Evolutionary conservation across 768 basidiomycete genomes (phyloP).

Genomic region (Psilocybe cyanescens): DNA sequence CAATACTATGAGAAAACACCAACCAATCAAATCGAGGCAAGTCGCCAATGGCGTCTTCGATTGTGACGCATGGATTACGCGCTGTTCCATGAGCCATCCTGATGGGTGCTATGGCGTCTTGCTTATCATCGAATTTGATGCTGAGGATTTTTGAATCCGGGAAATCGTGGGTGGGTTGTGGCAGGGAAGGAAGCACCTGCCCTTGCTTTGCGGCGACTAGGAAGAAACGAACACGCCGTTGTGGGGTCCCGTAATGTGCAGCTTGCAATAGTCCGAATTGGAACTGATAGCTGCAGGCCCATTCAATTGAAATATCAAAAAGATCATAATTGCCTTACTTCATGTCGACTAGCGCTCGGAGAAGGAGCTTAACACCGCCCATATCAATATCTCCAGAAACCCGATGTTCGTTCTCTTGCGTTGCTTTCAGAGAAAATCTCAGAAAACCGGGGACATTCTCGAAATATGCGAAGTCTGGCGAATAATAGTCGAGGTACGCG

Average conservation of each 20-base stretch:
- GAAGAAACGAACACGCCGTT: constrained; percentile 57
- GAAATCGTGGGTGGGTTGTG: constrained; percentile 61
- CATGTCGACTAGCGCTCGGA: constrained; percentile 65
- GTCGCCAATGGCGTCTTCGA: constrained; percentile 77
- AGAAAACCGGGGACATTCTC: constrained; percentile 62
- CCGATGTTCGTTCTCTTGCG: constrained; percentile 44
- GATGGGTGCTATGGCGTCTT: constrained; percentile 38
- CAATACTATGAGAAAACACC: constrained; percentile 9
- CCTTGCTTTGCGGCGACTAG: constrained; percentile 50
- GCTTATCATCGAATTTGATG: constrained; percentile 52
- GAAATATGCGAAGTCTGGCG: constrained; percentile 46
- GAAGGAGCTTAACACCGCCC: constrained; percentile 75
- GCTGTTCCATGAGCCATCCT: constrained; percentile 52
- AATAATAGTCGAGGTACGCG: constrained; percentile 51
- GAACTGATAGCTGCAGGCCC: constrained; percentile 51
- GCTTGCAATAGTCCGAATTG: constrained; percentile 55
- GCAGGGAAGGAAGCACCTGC: constrained; percentile 48
- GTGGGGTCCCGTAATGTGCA: constrained; percentile 60
- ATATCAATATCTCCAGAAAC: constrained; percentile 68
- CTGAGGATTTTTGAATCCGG: constrained; percentile 44
- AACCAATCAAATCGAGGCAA: constrained; percentile 79
- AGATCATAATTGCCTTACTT: constrained; percentile 42
- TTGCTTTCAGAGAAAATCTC: constrained; percentile 42
- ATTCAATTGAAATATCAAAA: not conserved
- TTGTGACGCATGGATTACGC: constrained; percentile 58